A percentile compares a stretch with the other conserved stretches of the same genome.
Conservation (phyloP, 2,329 filamentous ascomycete genomes). For the Talaromyces pinophilus region DNA sequence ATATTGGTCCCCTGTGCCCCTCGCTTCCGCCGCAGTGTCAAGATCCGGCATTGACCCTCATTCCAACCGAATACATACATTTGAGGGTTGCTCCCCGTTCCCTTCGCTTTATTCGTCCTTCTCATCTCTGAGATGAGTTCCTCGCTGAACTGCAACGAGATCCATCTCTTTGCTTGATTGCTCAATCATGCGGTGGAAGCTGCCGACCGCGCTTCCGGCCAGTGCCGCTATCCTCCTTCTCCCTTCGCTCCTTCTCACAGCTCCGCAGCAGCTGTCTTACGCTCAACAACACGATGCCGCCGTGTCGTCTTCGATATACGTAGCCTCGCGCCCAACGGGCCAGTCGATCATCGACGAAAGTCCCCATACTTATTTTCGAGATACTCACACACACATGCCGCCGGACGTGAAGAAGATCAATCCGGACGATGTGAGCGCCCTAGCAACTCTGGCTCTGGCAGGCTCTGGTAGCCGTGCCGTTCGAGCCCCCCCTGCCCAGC, state of each 20-base stretch:
- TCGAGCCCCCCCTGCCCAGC: constrained; percentile 84
- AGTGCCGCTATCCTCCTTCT: constrained; percentile 62
- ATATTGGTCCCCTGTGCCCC: neutral
- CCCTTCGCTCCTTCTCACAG: constrained; percentile 56
- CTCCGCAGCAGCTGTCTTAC: constrained; percentile 63
- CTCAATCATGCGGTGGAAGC: constrained; percentile 65
- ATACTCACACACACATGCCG: constrained; percentile 27
- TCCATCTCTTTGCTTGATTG: constrained; percentile 23
- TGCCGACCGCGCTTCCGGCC: constrained; percentile 56
- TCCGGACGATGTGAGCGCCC: constrained; percentile 78
- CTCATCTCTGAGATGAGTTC: constrained; percentile 23
- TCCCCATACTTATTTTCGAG: constrained; percentile 25
- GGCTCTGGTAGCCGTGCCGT: constrained; percentile 67
- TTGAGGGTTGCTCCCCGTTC: neutral
- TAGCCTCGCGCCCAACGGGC: constrained; percentile 27
- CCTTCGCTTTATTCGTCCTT: neutral
- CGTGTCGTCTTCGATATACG: constrained; percentile 19
- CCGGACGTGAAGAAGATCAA: constrained; percentile 36
- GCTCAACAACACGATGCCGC: constrained; percentile 24
- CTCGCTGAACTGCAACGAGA: constrained; percentile 22
- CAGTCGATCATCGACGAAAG: constrained; percentile 25
- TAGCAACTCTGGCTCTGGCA: constrained; percentile 97
- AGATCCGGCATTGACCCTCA: neutral
- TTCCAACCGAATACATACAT: neutral
- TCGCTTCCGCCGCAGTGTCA: neutral